Evolutionary conservation across 2,329 filamentous ascomycete species (phyloP).

Genomic region (Fusarium sp.): DNA sequence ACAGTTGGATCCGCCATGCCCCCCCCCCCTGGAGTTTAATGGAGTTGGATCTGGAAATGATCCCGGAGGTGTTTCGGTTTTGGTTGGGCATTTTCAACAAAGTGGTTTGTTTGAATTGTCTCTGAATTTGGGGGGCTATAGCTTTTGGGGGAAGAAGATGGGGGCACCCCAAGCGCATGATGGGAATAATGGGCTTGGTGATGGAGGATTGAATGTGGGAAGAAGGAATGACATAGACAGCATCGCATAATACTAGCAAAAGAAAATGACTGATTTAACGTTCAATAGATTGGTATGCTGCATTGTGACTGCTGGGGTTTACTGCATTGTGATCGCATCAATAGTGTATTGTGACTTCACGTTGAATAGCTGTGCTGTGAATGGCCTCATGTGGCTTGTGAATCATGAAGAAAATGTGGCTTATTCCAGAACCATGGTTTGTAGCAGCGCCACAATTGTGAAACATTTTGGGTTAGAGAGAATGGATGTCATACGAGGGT

Average conservation of each 20-base stretch:
- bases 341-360: neutral
- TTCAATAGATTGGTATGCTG: neutral
- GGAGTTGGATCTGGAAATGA: constrained; percentile 38
- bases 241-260: constrained; percentile 27
- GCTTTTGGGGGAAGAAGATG: neutral
- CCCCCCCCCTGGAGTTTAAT: constrained; percentile 8
- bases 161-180: constrained; percentile 5
- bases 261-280: constrained; percentile 13
- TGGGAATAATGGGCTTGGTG: constrained; percentile 18
- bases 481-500: constrained; percentile 19
- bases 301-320: neutral
- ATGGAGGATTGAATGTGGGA: constrained; percentile 7
- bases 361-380: neutral
- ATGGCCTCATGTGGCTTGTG: constrained; percentile 19
- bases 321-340: neutral
- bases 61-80: constrained; percentile 38
- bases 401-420: constrained; percentile 2
- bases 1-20: constrained; percentile 28
- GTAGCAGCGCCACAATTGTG: constrained; percentile 22
- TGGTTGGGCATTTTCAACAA: constrained; percentile 33
- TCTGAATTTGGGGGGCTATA: constrained; percentile 33
- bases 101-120: constrained; percentile 37
- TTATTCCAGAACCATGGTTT: constrained; percentile 17
- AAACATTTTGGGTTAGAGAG: constrained; percentile 14
- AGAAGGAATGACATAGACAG: constrained; percentile 13